These are phyloP conservation scores for Diaporthe batatas DNA, from an alignment of 2,329 filamentous ascomycete species.

Conservation along the genomic window DNA sequence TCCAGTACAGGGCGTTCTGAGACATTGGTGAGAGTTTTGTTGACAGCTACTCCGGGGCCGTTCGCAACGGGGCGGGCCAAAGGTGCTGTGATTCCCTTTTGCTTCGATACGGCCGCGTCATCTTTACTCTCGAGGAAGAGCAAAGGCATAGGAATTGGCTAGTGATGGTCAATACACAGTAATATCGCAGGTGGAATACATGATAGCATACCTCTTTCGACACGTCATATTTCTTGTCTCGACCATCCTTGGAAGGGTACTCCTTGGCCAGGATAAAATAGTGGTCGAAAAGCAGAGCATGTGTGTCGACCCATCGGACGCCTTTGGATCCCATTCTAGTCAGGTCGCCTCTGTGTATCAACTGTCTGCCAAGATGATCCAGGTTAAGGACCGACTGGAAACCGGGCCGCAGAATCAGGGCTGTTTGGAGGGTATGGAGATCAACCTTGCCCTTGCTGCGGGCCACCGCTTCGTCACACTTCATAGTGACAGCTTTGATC, in stretches of 20 bases:
- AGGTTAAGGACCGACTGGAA: constrained; percentile 93
- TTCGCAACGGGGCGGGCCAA: constrained; percentile 70
- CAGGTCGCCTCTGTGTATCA: constrained; percentile 90
- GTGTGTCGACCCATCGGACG: constrained; percentile 93
- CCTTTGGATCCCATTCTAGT: constrained; percentile 89
- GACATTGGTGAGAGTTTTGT: constrained; percentile 63
- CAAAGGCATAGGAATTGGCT: constrained; percentile 96
- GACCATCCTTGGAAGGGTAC: constrained; percentile 75
- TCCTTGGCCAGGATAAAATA: constrained; percentile 95
- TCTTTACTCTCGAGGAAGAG: constrained; percentile 92
- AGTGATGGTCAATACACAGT: constrained; percentile 47
- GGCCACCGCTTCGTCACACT: constrained; percentile 92
- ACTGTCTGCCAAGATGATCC: constrained; percentile 91
- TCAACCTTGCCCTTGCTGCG: constrained; percentile 93
- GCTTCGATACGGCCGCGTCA: constrained; percentile 90
- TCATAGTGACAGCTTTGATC: constrained; percentile 87
- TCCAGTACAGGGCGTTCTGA: constrained; percentile 70
- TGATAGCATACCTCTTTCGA: constrained; percentile 76
- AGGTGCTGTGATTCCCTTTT: constrained; percentile 78
- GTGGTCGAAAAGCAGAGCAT: constrained; percentile 95
- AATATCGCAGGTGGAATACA: background rate
- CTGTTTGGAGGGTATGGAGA: constrained; percentile 84
- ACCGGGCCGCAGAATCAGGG: constrained; percentile 86
- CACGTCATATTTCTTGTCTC: constrained; percentile 90
- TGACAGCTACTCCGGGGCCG: constrained; percentile 67